A percentile compares a stretch with the other conserved stretches of the same genome.
These are phyloP conservation scores for Abrus pulchellus DNA, from an alignment of 306 rosid species.

Conservation along the genomic window DNA sequence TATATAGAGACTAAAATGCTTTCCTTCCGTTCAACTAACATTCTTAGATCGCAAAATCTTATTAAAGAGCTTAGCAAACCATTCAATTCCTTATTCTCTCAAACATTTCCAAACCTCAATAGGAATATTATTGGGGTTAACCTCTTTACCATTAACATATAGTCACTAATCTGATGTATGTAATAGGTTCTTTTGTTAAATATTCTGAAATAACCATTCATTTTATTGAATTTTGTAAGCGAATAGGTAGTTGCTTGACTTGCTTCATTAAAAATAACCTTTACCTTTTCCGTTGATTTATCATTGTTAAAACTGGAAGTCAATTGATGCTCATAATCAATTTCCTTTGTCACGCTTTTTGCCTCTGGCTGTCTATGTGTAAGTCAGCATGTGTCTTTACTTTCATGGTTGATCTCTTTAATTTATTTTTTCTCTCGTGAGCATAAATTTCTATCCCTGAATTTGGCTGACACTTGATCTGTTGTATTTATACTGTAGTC, in stretches of 20 bases:
- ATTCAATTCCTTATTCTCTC: too few species aligned
- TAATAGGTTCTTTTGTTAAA: neutral
- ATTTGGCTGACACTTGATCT: neutral
- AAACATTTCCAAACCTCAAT: too few species aligned
- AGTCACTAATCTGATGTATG: neutral
- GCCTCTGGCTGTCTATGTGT: neutral
- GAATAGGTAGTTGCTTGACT: neutral
- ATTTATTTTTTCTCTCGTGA: neutral
- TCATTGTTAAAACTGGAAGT: constrained; percentile 12
- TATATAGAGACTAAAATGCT: too few species aligned
- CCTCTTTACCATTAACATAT: too few species aligned
- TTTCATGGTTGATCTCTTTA: neutral
- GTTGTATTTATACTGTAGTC: neutral
- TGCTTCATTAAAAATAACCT: neutral
- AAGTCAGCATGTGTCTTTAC: neutral
- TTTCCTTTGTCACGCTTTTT: neutral
- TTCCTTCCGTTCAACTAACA: too few species aligned
- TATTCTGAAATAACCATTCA: neutral
- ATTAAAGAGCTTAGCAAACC: too few species aligned
- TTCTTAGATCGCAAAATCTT: too few species aligned
- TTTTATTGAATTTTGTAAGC: neutral
- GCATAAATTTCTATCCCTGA: constrained; percentile 23
- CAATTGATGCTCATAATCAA: neutral
- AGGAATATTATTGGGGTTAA: too few species aligned
- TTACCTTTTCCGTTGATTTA: neutral